A percentile compares a stretch with the other conserved stretches of the same genome.
These are phyloP conservation scores for Leishmania arabica DNA, from an alignment of 208 protist genomes.

Conservation along the genomic window DNA sequence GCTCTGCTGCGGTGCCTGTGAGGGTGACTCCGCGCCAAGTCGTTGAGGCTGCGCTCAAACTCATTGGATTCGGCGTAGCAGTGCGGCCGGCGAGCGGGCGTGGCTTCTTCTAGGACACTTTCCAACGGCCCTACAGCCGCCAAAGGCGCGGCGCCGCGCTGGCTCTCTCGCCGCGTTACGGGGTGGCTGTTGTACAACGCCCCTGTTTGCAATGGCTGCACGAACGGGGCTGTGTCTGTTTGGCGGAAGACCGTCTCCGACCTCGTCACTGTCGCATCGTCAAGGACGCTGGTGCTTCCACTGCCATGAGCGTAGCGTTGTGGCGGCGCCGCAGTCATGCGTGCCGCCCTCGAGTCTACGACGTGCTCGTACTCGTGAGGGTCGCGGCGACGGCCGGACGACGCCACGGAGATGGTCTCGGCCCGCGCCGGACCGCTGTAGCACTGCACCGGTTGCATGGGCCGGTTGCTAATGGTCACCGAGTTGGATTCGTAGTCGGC, in stretches of 20 bases:
- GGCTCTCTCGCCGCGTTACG: constrained; percentile 6
- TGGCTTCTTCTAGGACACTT: not conserved
- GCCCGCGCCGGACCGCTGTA: not conserved
- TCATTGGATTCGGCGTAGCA: constrained; percentile 19
- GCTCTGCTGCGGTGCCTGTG: not conserved
- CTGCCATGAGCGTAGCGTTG: not conserved
- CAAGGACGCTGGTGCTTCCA: not conserved
- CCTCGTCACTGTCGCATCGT: not conserved
- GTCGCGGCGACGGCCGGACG: constrained; percentile 18
- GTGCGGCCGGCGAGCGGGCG: constrained; percentile 11
- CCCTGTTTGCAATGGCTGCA: not conserved
- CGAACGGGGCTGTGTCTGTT: constrained; percentile 3
- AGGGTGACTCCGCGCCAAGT: constrained; percentile 7
- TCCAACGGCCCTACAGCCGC: not conserved
- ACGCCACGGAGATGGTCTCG: constrained; percentile 7
- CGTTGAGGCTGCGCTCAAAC: constrained; percentile 36
- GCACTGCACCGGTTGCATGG: constrained; percentile 1
- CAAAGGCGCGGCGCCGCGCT: not conserved
- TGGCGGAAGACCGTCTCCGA: not conserved
- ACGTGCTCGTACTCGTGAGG: constrained; percentile 31
- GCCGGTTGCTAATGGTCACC: constrained; percentile 13
- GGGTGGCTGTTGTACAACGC: constrained; percentile 14
- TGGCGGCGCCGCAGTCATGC: not conserved
- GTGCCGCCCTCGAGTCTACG: constrained; percentile 13
- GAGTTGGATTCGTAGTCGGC: constrained; percentile 4